These are phyloP conservation scores for Yamadazyma sp. DNA, from an alignment of 1,139 yeast genomes.

Conservation along the genomic window DNA sequence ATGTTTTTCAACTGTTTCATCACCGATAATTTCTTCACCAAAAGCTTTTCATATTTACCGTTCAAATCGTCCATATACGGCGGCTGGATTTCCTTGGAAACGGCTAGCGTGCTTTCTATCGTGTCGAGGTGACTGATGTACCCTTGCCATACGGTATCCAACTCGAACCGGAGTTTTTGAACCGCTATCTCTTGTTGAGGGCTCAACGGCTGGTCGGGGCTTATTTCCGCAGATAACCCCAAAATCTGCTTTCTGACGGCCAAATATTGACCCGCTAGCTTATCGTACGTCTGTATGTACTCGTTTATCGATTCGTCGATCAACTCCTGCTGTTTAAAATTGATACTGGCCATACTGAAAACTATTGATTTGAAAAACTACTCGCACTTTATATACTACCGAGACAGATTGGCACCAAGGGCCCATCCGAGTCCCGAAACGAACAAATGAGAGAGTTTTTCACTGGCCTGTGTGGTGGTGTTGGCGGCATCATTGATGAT, in stretches of 20 bases:
- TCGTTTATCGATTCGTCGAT: constrained; percentile 33
- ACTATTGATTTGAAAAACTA: too few species aligned
- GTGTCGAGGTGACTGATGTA: constrained; percentile 28
- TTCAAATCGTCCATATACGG: constrained; percentile 23
- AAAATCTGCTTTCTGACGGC: constrained; percentile 35
- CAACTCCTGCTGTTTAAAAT: constrained; percentile 32
- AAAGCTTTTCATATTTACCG: constrained; percentile 21
- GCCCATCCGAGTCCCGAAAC: constrained; percentile 69
- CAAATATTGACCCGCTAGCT: constrained; percentile 31
- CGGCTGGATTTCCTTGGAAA: constrained; percentile 16
- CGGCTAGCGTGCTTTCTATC: constrained; percentile 21
- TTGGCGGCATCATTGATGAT: constrained; percentile 34
- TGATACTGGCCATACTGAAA: constrained; percentile 19
- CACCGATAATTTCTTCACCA: constrained; percentile 18
- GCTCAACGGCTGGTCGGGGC: constrained; percentile 14
- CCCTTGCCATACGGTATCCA: constrained; percentile 25
- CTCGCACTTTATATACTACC: not conserved
- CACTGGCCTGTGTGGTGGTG: constrained; percentile 42
- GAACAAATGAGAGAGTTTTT: constrained; percentile 50
- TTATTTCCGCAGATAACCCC: constrained; percentile 18
- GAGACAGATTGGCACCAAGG: constrained; percentile 49
- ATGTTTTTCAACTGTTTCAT: constrained; percentile 26
- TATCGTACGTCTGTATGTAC: constrained; percentile 36
- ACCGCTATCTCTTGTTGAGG: constrained; percentile 13
- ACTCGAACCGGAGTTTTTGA: constrained; percentile 25